Evolutionary conservation across 371 early-diverging fungal genomes (phyloP), one percentile per base, ranked within the genome.

Genomic region (Rhizopus delemar): DNA sequence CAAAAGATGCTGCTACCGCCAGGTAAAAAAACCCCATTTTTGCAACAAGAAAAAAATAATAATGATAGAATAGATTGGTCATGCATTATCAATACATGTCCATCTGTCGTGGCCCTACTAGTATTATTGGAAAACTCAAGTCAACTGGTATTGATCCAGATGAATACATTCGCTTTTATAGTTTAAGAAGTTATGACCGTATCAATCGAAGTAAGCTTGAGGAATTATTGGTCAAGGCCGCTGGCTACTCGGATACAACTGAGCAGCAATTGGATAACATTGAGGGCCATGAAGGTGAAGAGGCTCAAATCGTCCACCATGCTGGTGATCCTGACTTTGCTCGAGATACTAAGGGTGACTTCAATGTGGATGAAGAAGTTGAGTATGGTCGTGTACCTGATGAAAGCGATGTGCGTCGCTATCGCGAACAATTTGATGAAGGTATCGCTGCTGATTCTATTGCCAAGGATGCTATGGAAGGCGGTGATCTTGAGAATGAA

Each of bases 1-100:
- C 89, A 3, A 84, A 86, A 34, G 88, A 85, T 34, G 96, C 93
- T 2, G 89, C 87, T 11, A 91, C 90, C 31, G 80, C 90, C 15
- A 80, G 92, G 76, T 81, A 72, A 45, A 43, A 32, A 7, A 2
- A n/a, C n/a, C n/a, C n/a, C n/a, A 11, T 28, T 3, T 22, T 32
- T 28, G 29, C 34, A 35, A 29, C 39, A 41, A 12, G 12, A 33
- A 41, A 33, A 39, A 39, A 7, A 6, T 1, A 3, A 22, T 16
- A 43, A 15, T 46, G 22, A 39, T 34, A 35, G 6, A 36, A 16
- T 62, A 74, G 77, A 60, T 71, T 90, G 36, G 83, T 93, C 4
- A 85, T 91, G 84, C 74, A 90, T 59, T 86, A 85, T 59, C 93
- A 93, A 72, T 89, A 86, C 66, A 72, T 81, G 41, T 83, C 90